phyloP scores from a whole-genome alignment of 139 green algal genomes.

The Picochlorum costavermella region DNA sequence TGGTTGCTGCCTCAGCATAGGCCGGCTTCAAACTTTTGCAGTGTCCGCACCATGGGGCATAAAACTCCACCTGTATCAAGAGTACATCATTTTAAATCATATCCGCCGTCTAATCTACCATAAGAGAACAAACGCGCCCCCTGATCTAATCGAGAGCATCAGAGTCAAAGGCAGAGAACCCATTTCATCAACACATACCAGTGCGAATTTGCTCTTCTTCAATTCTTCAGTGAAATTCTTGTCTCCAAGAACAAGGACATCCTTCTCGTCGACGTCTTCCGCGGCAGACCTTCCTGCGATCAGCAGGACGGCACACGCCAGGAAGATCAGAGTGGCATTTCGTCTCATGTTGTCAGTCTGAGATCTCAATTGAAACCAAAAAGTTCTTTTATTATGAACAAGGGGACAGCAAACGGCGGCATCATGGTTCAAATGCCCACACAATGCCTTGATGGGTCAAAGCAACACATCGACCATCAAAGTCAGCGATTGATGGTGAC shows the following conservation, averaged over 20 bases:
- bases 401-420: too few relatives aligned
- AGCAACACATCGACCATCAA: too few relatives aligned
- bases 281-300: neutral
- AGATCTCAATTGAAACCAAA: too few relatives aligned
- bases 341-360: neutral
- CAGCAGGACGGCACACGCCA: neutral
- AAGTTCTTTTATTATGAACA: too few relatives aligned
- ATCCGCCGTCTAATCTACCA: too few relatives aligned
- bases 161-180: slow-evolving; percentile 8
- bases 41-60: slow-evolving; percentile 72
- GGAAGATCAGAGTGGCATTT: neutral
- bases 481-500: too few relatives aligned
- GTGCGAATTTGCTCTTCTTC: slow-evolving; percentile 46
- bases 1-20: slow-evolving; percentile 61
- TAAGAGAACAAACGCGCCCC: too few relatives aligned
- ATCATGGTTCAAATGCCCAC: too few relatives aligned
- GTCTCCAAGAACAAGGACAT: slow-evolving; percentile 59
- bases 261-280: slow-evolving; percentile 41
- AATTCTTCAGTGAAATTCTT: slow-evolving; percentile 58
- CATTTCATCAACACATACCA: slow-evolving; percentile 35
- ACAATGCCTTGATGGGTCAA: too few relatives aligned
- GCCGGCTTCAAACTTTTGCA: slow-evolving; percentile 68
- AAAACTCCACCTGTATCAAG: slow-evolving; percentile 62
- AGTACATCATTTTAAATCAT: too few relatives aligned
- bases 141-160: neutral